Conservation (phyloP, 2,329 filamentous ascomycete species). For the Grosmannia huntii region DNA sequence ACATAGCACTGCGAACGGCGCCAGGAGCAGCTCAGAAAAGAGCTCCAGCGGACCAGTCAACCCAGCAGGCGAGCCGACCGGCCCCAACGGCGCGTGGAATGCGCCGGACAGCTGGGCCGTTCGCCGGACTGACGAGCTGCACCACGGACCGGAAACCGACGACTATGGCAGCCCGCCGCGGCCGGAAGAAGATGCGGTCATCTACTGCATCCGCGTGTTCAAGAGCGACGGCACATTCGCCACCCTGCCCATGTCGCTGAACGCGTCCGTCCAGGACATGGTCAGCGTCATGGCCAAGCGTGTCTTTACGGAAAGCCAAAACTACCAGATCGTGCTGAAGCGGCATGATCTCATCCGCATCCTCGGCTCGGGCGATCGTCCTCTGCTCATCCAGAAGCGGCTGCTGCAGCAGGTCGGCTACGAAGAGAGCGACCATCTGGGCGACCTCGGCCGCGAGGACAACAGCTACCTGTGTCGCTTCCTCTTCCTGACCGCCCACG, state of each 20-base stretch:
- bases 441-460: conserved; percentile 90
- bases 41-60: neutral
- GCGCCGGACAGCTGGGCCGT: conserved; percentile 96
- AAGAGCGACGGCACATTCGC: conserved; percentile 88
- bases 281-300: conserved; percentile 88
- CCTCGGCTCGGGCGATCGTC: conserved; percentile 64
- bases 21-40: neutral
- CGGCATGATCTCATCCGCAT: conserved; percentile 85
- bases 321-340: conserved; percentile 90
- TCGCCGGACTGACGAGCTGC: conserved; percentile 56
- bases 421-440: conserved; percentile 70
- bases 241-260: conserved; percentile 72
- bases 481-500: conserved; percentile 80
- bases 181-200: conserved; percentile 59
- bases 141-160: conserved; percentile 47
- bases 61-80: conserved; percentile 8
- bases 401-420: conserved; percentile 89
- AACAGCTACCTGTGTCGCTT: conserved; percentile 96
- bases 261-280: conserved; percentile 75
- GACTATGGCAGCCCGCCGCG: conserved; percentile 54
- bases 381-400: conserved; percentile 81
- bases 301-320: conserved; percentile 82
- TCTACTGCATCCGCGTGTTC: conserved; percentile 92
- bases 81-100: conserved; percentile 60
- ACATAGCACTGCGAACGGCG: neutral